These are phyloP conservation scores for Bremia lactucae DNA, from an alignment of 352 stramenopile genomes.

Conservation along the genomic window DNA sequence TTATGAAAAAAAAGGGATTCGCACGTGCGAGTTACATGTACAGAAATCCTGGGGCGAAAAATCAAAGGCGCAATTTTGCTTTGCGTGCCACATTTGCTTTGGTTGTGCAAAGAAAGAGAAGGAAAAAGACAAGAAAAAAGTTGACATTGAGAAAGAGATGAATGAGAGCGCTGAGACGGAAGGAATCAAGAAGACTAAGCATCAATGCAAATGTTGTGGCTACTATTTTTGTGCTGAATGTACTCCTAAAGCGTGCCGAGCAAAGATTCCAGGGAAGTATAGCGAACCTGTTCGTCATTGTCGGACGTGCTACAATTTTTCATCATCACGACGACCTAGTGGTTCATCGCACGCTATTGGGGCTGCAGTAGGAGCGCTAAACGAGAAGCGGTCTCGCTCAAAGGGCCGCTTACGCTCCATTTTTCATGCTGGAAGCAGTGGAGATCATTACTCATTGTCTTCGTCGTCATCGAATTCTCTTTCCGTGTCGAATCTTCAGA, in stretches of 20 bases:
- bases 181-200: conserved; percentile 26
- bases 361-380: conserved; percentile 13
- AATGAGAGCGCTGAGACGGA: conserved; percentile 2
- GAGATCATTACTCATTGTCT: conserved; percentile 8
- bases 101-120: conserved; percentile 33
- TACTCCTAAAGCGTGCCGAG: conserved; percentile 63
- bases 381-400: conserved; percentile 19
- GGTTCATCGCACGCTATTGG: conserved; percentile 34
- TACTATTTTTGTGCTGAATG: conserved; percentile 75
- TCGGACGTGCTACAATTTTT: conserved; percentile 65
- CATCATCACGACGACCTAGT: conserved; percentile 49
- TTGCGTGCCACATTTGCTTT: conserved; percentile 59
- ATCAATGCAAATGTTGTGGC: conserved; percentile 74
- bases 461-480: conserved; percentile 6
- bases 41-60: conserved; percentile 80
- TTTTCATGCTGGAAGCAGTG: conserved; percentile 31
- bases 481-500: conserved; percentile 10
- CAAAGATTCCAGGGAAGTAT: conserved; percentile 47
- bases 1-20: conserved; percentile 29
- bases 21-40: conserved; percentile 55
- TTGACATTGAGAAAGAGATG: conserved; percentile 6
- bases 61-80: conserved; percentile 53
- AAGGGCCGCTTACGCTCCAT: conserved; percentile 52
- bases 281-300: conserved; percentile 68
- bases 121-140: conserved; percentile 9